Evolutionary conservation across 306 rosid genomes (phyloP).

Genomic region (Canavalia ensiformis): DNA sequence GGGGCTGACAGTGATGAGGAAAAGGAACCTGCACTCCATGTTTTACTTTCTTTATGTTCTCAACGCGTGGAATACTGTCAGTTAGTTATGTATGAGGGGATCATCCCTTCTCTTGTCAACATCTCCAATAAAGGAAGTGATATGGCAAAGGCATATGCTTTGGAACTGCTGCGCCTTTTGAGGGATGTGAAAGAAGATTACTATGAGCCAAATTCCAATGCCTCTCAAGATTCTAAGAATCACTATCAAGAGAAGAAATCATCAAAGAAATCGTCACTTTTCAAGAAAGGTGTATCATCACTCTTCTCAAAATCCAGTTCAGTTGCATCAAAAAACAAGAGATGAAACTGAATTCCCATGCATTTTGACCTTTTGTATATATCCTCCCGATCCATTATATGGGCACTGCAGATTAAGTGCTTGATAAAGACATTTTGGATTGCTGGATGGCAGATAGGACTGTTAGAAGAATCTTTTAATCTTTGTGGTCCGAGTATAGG

Average conservation of each 20-base stretch:
- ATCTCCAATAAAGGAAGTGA: slow-evolving; percentile 71
- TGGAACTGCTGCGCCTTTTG: slow-evolving; percentile 77
- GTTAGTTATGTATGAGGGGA: slow-evolving; percentile 79
- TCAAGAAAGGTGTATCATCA: slow-evolving; percentile 49
- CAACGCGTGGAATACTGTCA: slow-evolving; percentile 74
- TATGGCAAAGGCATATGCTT: slow-evolving; percentile 57
- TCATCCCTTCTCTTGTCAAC: slow-evolving; percentile 68
- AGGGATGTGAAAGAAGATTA: slow-evolving; percentile 55
- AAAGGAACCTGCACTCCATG: slow-evolving; percentile 72
- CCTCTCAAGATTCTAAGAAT: slow-evolving; percentile 35
- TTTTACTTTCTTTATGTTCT: slow-evolving; percentile 84
- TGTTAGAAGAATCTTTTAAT: slow-evolving; percentile 21
- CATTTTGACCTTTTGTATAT: slow-evolving; percentile 19
- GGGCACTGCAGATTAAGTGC: slow-evolving; percentile 18
- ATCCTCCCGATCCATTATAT: neutral
- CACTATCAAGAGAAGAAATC: slow-evolving; percentile 54
- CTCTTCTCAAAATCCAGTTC: slow-evolving; percentile 54
- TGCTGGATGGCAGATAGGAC: slow-evolving; percentile 9
- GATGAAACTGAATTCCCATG: slow-evolving; percentile 44
- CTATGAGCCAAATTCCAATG: slow-evolving; percentile 39
- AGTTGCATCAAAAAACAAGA: slow-evolving; percentile 52
- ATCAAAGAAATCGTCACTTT: slow-evolving; percentile 56
- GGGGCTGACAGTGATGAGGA: slow-evolving; percentile 59
- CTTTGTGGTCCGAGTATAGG: slow-evolving; percentile 31
- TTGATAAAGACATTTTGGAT: slow-evolving; percentile 23